These are phyloP conservation scores for Acanthamoeba sp. DNA, from an alignment of 208 protist species.

Conservation along the genomic window DNA sequence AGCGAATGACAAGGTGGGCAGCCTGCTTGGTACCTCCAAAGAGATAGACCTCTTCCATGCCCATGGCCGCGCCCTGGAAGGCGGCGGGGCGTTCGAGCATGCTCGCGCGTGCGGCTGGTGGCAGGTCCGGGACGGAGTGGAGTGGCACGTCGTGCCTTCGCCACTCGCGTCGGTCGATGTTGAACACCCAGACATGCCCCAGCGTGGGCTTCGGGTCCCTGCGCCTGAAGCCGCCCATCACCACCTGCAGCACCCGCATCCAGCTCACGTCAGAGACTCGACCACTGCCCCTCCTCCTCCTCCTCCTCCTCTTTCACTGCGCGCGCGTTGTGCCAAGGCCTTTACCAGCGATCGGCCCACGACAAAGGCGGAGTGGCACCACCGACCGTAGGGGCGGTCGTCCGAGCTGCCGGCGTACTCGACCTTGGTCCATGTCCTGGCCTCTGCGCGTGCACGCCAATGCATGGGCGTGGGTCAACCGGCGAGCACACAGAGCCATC, in stretches of 20 bases:
- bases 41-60: background rate
- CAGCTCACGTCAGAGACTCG: background rate
- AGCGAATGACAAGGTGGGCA: background rate
- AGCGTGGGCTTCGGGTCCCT: background rate
- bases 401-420: background rate
- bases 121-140: background rate
- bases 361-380: background rate
- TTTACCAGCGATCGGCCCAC: background rate
- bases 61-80: constrained; percentile 15
- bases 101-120: background rate
- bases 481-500: too few species aligned
- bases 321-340: too few species aligned
- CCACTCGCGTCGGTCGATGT: background rate
- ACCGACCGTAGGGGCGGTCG: background rate
- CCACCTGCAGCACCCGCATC: background rate
- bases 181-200: background rate
- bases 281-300: too few species aligned
- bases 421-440: constrained; percentile 3
- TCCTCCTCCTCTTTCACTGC: too few species aligned
- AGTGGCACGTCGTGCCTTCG: background rate
- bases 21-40: background rate
- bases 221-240: background rate
- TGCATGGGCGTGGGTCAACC: too few species aligned
- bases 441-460: background rate
- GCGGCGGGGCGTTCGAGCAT: background rate